phyloP scores from a whole-genome alignment of 129 eudicot species.

The Kitagawia praeruptora region DNA sequence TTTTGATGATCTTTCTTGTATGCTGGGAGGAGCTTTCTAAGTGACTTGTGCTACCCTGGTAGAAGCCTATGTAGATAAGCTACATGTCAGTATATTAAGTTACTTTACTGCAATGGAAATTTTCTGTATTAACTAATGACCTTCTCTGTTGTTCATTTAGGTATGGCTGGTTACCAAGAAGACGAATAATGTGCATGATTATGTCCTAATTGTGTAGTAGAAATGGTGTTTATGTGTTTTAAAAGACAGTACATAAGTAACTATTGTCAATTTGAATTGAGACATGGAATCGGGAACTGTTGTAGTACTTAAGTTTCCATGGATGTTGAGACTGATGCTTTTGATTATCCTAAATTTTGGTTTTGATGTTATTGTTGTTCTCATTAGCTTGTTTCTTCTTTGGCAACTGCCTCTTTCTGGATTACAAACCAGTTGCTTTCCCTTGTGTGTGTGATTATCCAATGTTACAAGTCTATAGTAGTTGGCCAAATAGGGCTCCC shows the following conservation, averaged over 20 bases:
- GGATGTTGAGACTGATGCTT: slow-evolving; percentile 12
- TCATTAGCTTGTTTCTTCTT: not conserved
- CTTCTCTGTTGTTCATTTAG: slow-evolving; percentile 7
- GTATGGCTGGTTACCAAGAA: slow-evolving; percentile 27
- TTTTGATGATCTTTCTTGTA: slow-evolving; percentile 51
- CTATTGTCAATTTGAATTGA: slow-evolving; percentile 14
- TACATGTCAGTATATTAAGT: slow-evolving; percentile 23
- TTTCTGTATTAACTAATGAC: not conserved
- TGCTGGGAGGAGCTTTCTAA: slow-evolving; percentile 45
- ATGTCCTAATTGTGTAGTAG: slow-evolving; percentile 25
- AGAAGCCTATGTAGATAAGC: slow-evolving; percentile 49
- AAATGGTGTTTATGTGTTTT: not conserved
- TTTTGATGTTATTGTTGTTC: not conserved
- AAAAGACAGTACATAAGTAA: slow-evolving; percentile 22
- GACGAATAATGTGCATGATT: slow-evolving; percentile 20
- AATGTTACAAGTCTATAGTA: not conserved
- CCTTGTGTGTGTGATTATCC: not conserved
- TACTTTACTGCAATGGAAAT: not conserved
- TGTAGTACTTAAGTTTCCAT: slow-evolving; percentile 10
- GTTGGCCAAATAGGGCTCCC: not conserved
- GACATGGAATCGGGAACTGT: slow-evolving; percentile 13
- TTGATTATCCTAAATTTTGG: not conserved
- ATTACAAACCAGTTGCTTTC: not conserved
- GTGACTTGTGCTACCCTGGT: slow-evolving; percentile 6
- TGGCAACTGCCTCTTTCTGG: not conserved